These are phyloP conservation scores for Diplodia mutila DNA, from an alignment of 2,329 filamentous ascomycete species.

Conservation along the genomic window DNA sequence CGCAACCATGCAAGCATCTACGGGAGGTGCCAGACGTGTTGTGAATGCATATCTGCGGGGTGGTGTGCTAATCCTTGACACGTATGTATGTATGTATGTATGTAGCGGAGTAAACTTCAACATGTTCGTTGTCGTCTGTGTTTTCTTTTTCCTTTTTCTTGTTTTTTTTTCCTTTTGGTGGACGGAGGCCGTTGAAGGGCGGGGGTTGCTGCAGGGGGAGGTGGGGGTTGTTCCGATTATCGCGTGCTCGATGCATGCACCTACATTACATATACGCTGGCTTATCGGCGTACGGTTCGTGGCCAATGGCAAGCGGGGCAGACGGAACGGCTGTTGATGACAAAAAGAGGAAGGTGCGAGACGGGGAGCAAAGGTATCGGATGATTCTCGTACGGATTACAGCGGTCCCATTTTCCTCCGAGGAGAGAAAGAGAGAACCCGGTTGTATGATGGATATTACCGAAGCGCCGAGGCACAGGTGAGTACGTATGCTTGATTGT, in stretches of 20 bases:
- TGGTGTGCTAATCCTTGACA: no score
- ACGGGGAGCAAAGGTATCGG: background rate
- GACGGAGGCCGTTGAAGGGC: background rate
- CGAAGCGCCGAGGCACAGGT: background rate
- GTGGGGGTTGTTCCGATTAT: background rate
- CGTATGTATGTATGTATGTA: no score
- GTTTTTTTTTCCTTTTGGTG: background rate
- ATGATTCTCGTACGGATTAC: background rate
- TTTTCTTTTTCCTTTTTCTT: no score
- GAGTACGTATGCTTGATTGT: background rate
- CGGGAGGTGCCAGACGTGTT: no score
- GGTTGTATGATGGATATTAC: background rate
- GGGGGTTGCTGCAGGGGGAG: background rate
- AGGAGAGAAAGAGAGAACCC: background rate
- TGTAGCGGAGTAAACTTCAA: no score
- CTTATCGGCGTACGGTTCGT: background rate
- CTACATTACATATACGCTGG: background rate
- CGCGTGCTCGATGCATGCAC: background rate
- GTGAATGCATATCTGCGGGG: no score
- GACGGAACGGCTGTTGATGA: background rate
- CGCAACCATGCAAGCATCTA: no score
- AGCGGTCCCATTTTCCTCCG: background rate
- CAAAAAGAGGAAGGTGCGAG: background rate
- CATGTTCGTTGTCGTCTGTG: no score
- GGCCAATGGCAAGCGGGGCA: background rate